A percentile compares a stretch with the other conserved stretches of the same genome.
These are phyloP conservation scores for Stephania cephalantha DNA, from an alignment of 164 flowering plant genomes.

Conservation along the genomic window DNA sequence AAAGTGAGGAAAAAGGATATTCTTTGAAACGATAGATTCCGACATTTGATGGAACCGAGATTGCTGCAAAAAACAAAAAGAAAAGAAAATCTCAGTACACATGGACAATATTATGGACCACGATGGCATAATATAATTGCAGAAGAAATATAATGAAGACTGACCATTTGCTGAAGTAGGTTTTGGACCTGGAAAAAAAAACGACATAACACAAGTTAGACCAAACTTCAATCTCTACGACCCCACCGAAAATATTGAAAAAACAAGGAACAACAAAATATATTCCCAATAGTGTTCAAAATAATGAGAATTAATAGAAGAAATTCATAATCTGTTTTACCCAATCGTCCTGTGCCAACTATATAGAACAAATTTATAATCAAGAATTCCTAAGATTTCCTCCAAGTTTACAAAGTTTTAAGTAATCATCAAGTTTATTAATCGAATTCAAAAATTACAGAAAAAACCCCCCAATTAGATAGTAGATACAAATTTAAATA, in stretches of 20 bases:
- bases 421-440: too few relatives aligned
- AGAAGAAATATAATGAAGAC: constrained; percentile 10
- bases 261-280: not conserved
- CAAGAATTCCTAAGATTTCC: too few relatives aligned
- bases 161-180: constrained; percentile 86
- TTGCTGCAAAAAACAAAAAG: constrained; percentile 54
- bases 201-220: constrained; percentile 5
- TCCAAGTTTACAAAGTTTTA: too few relatives aligned
- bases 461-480: too few relatives aligned
- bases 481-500: too few relatives aligned
- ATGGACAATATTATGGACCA: not conserved
- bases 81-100: not conserved
- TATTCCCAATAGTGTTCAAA: not conserved
- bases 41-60: constrained; percentile 89
- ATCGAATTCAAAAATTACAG: too few relatives aligned
- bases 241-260: not conserved
- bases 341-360: not conserved
- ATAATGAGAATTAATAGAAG: not conserved
- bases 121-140: not conserved
- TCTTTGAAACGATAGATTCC: constrained; percentile 72
- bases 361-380: not conserved
- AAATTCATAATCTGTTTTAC: not conserved
- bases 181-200: constrained; percentile 63
- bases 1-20: constrained; percentile 59
- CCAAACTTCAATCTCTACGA: not conserved